A percentile compares a stretch with the other conserved stretches of the same genome.
phyloP scores from a whole-genome alignment of 805 yeast species.

The Vanderwaltozyma yarrowii region DNA sequence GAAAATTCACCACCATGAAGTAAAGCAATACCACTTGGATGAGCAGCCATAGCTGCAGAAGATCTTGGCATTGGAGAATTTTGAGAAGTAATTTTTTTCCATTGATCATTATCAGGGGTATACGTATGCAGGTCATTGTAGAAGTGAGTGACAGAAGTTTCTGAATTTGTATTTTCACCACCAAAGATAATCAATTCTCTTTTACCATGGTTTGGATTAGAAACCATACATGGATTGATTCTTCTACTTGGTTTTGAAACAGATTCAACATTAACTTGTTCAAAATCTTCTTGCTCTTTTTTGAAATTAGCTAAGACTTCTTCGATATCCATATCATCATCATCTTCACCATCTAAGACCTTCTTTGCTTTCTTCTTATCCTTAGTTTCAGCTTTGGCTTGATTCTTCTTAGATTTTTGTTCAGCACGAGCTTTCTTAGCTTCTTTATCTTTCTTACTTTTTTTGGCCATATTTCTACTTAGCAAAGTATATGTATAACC shows the following conservation, averaged over 20 bases:
- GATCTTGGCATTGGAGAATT: slow-evolving; percentile 89
- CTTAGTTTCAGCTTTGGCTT: slow-evolving; percentile 62
- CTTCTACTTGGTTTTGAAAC: slow-evolving; percentile 56
- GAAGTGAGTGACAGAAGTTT: slow-evolving; percentile 46
- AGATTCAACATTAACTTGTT: slow-evolving; percentile 53
- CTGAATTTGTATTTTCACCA: slow-evolving; percentile 57
- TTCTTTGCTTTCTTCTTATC: slow-evolving; percentile 62
- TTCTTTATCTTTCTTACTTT: slow-evolving; percentile 75
- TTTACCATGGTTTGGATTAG: slow-evolving; percentile 66
- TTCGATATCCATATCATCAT: slow-evolving; percentile 75
- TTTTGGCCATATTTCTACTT: slow-evolving; percentile 67
- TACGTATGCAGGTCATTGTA: slow-evolving; percentile 74
- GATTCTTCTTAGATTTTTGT: slow-evolving; percentile 68
- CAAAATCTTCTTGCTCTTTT: slow-evolving; percentile 67
- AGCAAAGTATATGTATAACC: too few species aligned
- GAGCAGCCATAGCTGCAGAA: slow-evolving; percentile 88
- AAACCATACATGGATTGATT: slow-evolving; percentile 63
- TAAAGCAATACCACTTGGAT: slow-evolving; percentile 77
- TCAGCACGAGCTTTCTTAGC: slow-evolving; percentile 86
- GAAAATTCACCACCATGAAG: slow-evolving; percentile 97
- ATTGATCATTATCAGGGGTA: slow-evolving; percentile 62
- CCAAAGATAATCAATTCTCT: slow-evolving; percentile 80
- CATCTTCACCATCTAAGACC: slow-evolving; percentile 65
- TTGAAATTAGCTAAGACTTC: slow-evolving; percentile 69
- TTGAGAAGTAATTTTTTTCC: slow-evolving; percentile 73